Conservation (phyloP, 352 stramenopile species). For the Globisporangium nunn region DNA sequence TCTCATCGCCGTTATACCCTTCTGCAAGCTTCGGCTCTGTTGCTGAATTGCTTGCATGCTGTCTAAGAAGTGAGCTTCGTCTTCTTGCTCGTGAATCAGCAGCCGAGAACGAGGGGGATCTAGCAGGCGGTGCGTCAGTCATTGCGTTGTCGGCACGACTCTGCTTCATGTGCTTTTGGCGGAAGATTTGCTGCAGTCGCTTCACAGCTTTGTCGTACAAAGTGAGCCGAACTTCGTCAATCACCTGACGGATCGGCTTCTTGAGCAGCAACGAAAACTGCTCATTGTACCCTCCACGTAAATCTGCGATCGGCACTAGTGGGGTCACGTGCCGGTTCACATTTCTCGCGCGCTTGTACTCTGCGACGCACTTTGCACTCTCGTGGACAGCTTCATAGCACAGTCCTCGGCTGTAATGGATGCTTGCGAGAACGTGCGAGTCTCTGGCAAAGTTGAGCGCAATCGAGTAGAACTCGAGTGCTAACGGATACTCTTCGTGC, state of each 20-base stretch:
- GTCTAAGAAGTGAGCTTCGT: neutral
- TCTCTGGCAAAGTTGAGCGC: constrained; percentile 59
- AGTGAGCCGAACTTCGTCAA: constrained; percentile 51
- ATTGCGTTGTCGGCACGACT: neutral
- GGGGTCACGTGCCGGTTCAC: constrained; percentile 52
- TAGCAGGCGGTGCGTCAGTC: neutral
- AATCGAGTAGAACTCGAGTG: constrained; percentile 52
- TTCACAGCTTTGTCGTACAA: constrained; percentile 56
- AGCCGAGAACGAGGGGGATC: neutral
- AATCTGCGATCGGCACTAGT: constrained; percentile 31
- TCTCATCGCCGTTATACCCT: neutral
- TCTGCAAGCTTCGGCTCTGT: neutral
- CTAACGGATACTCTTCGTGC: constrained; percentile 57
- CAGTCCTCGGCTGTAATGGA: constrained; percentile 52
- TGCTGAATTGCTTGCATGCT: constrained; percentile 1
- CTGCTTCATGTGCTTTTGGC: constrained; percentile 23
- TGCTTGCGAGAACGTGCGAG: constrained; percentile 38
- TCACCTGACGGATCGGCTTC: constrained; percentile 33
- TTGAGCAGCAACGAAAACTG: constrained; percentile 36
- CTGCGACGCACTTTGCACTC: constrained; percentile 33
- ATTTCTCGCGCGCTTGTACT: constrained; percentile 65
- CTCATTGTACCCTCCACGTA: constrained; percentile 35
- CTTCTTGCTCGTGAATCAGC: neutral
- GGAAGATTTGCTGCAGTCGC: constrained; percentile 58
- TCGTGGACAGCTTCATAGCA: constrained; percentile 52